Base-by-base conservation (phyloP, 2,329 filamentous ascomycete species). In the Fusarium lyarnte region DNA sequence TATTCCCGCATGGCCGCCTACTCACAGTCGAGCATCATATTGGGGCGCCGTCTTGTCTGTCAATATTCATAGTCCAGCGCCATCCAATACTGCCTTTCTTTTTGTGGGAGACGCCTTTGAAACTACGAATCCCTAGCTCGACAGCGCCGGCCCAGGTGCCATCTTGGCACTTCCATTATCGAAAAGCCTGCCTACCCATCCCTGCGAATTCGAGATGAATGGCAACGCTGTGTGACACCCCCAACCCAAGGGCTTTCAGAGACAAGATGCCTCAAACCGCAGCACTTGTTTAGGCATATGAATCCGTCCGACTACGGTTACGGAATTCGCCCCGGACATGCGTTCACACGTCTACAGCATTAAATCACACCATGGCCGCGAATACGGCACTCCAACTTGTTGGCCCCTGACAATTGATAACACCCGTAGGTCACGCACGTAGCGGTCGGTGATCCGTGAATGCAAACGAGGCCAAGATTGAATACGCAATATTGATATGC, bases 321-420 rank as follows among this genome's bases (percentile, higher is more conserved):
- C 63, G 60, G 58, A 57, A 72, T 62, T 70, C 47, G 63, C 71
- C 73, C 68, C 66, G 57, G 57, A 61, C 69, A 69, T 72, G 63
- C 72, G 73, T 65, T 59, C 46, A 69, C 63, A 58, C 51, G 49
- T 72, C 54, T 57, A 57, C 47, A 55, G 43, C 41, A 35, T 63
- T 67, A 54, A 69, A 74, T 67, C 69, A 71, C 74, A 66, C 72
- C 72, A 63, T 74, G 53, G 41, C 63, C 61, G 60, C 58, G 64
- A 65, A 60, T 58, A 51, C 54, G 54, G 58, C 57, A 70, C 62
- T 49, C 66, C 57, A 58, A 66, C 63, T 45, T 66, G 59, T 69
- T 54, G 49, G 52, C 58, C 54, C 53, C 61, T 54, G 59, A 59
- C 36, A 51, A 49, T 49, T 39, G 52, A 38, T 71, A 41, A 62